Base-by-base conservation (phyloP, 441 rosid genomes). In the Erysimum pusillum region DNA sequence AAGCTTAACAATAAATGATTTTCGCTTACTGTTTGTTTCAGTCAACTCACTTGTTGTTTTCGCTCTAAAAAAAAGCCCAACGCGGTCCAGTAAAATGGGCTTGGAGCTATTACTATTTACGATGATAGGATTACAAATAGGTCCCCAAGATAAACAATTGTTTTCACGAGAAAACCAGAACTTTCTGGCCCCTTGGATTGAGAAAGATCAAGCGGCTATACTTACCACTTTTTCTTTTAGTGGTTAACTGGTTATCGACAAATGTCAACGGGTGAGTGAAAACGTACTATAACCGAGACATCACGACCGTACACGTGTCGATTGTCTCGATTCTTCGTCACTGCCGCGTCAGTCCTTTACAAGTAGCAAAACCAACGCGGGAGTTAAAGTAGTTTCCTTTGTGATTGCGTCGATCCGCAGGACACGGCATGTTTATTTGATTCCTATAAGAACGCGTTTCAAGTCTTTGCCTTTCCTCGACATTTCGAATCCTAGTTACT, bases 361-460 rank as follows among this genome's bases (percentile, higher is more conserved):
- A 69, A 25, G 34, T 70, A 35, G 41, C 67, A 17, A 31, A 69
- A 32, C 54, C 25, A 22, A 61, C 69, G 74, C 64, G 48, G 48
- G 51, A 68, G 41, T 48, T 13, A 9, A 72, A 31, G 20, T 54
- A 39, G 12, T 15, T 68, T 28, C 54, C 39, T 15, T 35, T 63
- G 32, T 14, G 32, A 49, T 64, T 39, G 67, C 75, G 41, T 69
- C 22, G 9, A 44, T 62, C 9, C 45, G 61, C 38, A 25, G 49
- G 34, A 76, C 76, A 76, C 59, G 59, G 57, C 79, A 76, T 0
- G 69, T 75, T 68, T 51, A 2, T 61, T 75, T 51, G 73, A 75
- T 67, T 42, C 15, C 14, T 67, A 60, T 68, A 58, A 60, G 15
- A 67, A 75, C 63, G 69, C 74, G 36, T 67, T 67, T 59, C 0